Evolutionary conservation across 2,329 filamentous ascomycete species (phyloP).

Genomic region (Coniochaeta sp.): DNA sequence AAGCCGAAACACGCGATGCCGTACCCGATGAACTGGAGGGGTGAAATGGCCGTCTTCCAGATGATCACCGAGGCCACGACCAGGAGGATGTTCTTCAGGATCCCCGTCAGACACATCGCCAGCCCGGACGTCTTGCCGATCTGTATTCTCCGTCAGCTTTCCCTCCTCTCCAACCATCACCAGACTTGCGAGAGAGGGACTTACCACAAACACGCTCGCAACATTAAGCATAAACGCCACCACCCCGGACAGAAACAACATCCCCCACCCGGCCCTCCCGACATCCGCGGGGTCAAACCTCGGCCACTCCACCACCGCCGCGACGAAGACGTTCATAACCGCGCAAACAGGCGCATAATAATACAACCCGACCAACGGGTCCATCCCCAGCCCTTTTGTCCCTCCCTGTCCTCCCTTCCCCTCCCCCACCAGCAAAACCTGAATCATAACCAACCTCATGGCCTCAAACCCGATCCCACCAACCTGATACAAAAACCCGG

Average conservation of each 20-base stretch:
- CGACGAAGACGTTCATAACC: slow-evolving; percentile 68
- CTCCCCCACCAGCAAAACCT: slow-evolving; percentile 70
- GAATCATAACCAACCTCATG: slow-evolving; percentile 76
- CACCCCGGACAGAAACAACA: slow-evolving; percentile 58
- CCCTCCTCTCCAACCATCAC: no score
- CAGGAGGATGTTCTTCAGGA: slow-evolving; percentile 82
- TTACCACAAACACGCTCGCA: slow-evolving; percentile 77
- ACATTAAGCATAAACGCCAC: slow-evolving; percentile 75
- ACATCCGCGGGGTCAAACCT: slow-evolving; percentile 60
- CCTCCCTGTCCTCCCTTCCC: neutral
- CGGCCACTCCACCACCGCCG: slow-evolving; percentile 62
- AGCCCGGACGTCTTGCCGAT: slow-evolving; percentile 85
- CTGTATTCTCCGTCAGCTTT: slow-evolving; percentile 38
- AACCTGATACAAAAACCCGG: slow-evolving; percentile 62
- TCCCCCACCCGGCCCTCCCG: slow-evolving; percentile 54
- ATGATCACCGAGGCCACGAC: slow-evolving; percentile 70
- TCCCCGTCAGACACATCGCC: slow-evolving; percentile 78
- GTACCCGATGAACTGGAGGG: slow-evolving; percentile 72
- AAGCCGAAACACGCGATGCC: slow-evolving; percentile 54
- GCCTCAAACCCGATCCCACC: slow-evolving; percentile 77
- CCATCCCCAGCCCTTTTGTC: slow-evolving; percentile 67
- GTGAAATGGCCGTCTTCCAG: slow-evolving; percentile 66
- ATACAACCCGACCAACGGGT: slow-evolving; percentile 80
- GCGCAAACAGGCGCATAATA: slow-evolving; percentile 85
- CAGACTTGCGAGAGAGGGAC: no score